These are phyloP conservation scores for Endocalyx cinctus DNA, from an alignment of 2,329 filamentous ascomycete species.

Conservation along the genomic window DNA sequence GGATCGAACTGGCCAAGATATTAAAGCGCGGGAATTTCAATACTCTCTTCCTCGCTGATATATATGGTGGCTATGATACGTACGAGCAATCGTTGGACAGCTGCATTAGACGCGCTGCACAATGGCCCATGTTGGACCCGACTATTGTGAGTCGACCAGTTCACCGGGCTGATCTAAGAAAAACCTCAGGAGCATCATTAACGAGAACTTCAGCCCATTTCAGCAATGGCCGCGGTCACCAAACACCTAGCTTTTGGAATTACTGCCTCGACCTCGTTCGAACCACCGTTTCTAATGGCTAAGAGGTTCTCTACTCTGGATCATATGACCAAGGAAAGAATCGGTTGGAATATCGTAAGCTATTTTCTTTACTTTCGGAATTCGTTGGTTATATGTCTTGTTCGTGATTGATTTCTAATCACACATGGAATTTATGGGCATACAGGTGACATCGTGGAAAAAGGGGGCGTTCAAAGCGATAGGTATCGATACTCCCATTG, in stretches of 20 bases:
- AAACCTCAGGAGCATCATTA: too few species aligned
- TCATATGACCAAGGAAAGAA: slow-evolving; percentile 53
- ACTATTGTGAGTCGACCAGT: slow-evolving; percentile 57
- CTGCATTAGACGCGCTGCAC: too few species aligned
- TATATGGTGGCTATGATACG: slow-evolving; percentile 58
- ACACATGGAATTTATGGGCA: too few species aligned
- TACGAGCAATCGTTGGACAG: slow-evolving; percentile 49
- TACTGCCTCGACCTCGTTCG: slow-evolving; percentile 58
- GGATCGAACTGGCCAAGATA: slow-evolving; percentile 57
- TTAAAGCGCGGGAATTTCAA: slow-evolving; percentile 59
- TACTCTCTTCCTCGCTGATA: slow-evolving; percentile 61
- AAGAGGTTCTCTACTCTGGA: slow-evolving; percentile 59
- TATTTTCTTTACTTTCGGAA: slow-evolving; percentile 38
- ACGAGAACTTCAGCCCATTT: slow-evolving; percentile 54
- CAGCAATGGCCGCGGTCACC: slow-evolving; percentile 62
- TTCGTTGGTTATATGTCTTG: too few species aligned
- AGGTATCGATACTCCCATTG: too few species aligned
- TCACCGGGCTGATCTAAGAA: too few species aligned
- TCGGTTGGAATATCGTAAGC: slow-evolving; percentile 64
- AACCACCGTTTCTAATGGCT: slow-evolving; percentile 56
- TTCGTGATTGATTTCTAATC: too few species aligned
- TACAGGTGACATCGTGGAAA: too few species aligned
- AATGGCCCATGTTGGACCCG: slow-evolving; percentile 40
- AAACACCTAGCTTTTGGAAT: slow-evolving; percentile 59
- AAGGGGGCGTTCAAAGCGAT: too few species aligned